These are phyloP conservation scores for Pichia sp. DNA, from an alignment of 1,139 yeast genomes.

Conservation along the genomic window DNA sequence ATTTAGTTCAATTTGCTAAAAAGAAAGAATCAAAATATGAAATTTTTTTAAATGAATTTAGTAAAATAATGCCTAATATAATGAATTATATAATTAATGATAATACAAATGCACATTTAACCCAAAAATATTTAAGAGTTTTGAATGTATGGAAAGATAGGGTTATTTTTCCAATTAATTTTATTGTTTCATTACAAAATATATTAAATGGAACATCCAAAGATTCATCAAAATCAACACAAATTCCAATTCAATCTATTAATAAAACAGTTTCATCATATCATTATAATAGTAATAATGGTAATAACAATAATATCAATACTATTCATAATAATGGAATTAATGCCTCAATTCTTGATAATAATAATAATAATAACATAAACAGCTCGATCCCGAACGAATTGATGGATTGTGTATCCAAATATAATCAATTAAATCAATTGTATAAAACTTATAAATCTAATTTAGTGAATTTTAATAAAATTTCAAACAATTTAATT, in stretches of 20 bases:
- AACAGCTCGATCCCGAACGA: too few relatives aligned
- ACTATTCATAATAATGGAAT: too few relatives aligned
- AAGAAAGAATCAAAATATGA: conserved; percentile 51
- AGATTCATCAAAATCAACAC: not conserved
- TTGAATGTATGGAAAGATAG: conserved; percentile 75
- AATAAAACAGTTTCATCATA: too few relatives aligned
- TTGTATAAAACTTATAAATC: conserved; percentile 8
- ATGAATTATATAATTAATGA: conserved; percentile 31
- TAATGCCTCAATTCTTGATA: too few relatives aligned
- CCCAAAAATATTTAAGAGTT: conserved; percentile 55
- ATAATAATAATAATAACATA: too few relatives aligned
- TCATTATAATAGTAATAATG: too few relatives aligned
- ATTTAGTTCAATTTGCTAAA: conserved; percentile 75
- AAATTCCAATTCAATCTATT: not conserved
- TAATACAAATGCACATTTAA: conserved; percentile 13
- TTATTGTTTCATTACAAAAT: conserved; percentile 17
- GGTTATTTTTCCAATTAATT: conserved; percentile 38
- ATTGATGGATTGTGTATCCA: not conserved
- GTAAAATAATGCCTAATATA: conserved; percentile 34
- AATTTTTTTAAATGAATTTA: conserved; percentile 58
- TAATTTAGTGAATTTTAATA: conserved; percentile 7
- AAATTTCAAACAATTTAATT: conserved; percentile 2
- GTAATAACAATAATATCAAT: too few relatives aligned
- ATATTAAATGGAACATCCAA: not conserved
- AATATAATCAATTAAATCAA: conserved; percentile 6